Conservation (phyloP, 2,329 filamentous ascomycete genomes). For the Lasiodiplodia citricola region DNA sequence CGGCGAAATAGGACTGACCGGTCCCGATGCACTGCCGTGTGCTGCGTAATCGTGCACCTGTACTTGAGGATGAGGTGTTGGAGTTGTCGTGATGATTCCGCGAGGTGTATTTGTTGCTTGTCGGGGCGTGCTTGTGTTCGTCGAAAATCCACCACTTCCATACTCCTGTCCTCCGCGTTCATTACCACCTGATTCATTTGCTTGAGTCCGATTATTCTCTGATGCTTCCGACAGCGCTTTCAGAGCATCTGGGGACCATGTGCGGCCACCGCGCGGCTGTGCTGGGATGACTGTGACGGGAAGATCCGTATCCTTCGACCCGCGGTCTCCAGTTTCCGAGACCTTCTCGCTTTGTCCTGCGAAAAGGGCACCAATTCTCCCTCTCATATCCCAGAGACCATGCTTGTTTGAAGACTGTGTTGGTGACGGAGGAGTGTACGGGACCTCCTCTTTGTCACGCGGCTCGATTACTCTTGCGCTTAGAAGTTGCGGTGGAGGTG, state of each 20-base stretch:
- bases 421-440: slow-evolving; percentile 1
- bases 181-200: background rate
- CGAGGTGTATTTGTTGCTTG: background rate
- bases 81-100: background rate
- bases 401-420: slow-evolving; percentile 45
- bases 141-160: background rate
- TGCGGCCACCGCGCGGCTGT: slow-evolving; percentile 57
- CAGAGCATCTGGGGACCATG: slow-evolving; percentile 57
- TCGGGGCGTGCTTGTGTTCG: background rate
- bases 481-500: slow-evolving; percentile 65
- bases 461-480: slow-evolving; percentile 59
- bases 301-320: slow-evolving; percentile 48
- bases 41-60: slow-evolving; percentile 17
- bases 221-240: slow-evolving; percentile 10
- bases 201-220: background rate
- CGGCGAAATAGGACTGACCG: slow-evolving; percentile 1
- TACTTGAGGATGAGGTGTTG: background rate
- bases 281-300: slow-evolving; percentile 67
- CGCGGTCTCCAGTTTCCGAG: slow-evolving; percentile 43
- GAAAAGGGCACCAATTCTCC: slow-evolving; percentile 55
- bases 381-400: slow-evolving; percentile 50
- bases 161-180: background rate
- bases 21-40: slow-evolving; percentile 5
- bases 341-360: slow-evolving; percentile 55
- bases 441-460: slow-evolving; percentile 38